phyloP scores from a whole-genome alignment of 306 rosid species.

The Trifolium repens region DNA sequence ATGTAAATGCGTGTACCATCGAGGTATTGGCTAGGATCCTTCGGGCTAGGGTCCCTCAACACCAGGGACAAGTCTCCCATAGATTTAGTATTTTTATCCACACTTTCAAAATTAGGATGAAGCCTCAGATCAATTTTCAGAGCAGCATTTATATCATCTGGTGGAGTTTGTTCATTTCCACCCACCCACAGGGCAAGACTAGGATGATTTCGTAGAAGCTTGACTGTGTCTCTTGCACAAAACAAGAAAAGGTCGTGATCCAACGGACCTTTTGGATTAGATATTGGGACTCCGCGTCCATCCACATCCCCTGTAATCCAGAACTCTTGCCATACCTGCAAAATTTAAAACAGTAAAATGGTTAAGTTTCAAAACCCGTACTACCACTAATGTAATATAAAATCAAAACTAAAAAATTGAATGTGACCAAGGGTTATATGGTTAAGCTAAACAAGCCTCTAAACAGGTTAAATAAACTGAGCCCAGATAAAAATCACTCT shows the following conservation, averaged over 20 bases:
- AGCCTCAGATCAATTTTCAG: conserved; percentile 74
- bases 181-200: conserved; percentile 99
- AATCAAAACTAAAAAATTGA: conserved; percentile 18
- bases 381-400: conserved; percentile 7
- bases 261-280: conserved; percentile 86
- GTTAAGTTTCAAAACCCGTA: conserved; percentile 38
- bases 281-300: conserved; percentile 84
- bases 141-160: conserved; percentile 74
- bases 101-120: conserved; percentile 65
- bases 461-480: conserved; percentile 17
- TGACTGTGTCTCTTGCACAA: conserved; percentile 93
- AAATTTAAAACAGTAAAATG: conserved; percentile 36
- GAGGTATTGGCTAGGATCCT: conserved; percentile 85
- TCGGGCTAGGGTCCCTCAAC: conserved; percentile 64
- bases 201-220: conserved; percentile 91
- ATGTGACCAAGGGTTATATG: conserved; percentile 30
- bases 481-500: conserved; percentile 19
- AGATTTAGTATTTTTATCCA: conserved; percentile 44
- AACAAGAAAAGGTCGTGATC: conserved; percentile 94
- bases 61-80: conserved; percentile 36
- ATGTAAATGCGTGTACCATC: conserved; percentile 90
- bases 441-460: conserved; percentile 18
- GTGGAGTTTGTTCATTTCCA: conserved; percentile 96
- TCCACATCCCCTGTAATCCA: conserved; percentile 98
- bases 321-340: conserved; percentile 97